Evolutionary conservation across 2,329 filamentous ascomycete species (phyloP).

Genomic region (Xylariaceae sp.): DNA sequence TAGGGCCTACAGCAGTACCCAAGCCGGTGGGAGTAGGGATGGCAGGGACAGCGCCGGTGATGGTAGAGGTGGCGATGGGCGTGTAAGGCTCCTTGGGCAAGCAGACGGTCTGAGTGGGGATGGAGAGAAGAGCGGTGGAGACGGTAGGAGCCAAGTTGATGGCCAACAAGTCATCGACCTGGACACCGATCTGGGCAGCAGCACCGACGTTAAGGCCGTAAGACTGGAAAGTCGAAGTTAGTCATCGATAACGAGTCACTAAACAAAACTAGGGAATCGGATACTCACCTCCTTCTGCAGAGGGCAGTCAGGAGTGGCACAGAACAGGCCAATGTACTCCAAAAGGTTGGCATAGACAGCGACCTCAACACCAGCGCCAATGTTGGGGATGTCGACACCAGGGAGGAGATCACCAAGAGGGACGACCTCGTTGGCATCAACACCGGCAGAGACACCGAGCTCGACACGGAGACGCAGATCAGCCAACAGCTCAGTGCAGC

Average conservation of each 20-base stretch:
- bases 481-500: constrained; percentile 44
- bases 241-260: not conserved
- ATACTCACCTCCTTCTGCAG: constrained; percentile 32
- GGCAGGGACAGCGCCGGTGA: constrained; percentile 6
- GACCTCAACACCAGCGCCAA: constrained; percentile 40
- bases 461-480: constrained; percentile 47
- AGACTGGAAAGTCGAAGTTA: constrained; percentile 7
- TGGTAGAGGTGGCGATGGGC: not conserved
- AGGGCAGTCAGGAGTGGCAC: constrained; percentile 34
- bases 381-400: constrained; percentile 25
- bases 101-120: constrained; percentile 37
- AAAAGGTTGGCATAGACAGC: constrained; percentile 48
- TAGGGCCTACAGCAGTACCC: not conserved
- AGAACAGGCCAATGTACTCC: constrained; percentile 45
- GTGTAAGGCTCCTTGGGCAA: constrained; percentile 16
- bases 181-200: constrained; percentile 32
- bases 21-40: constrained; percentile 1
- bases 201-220: constrained; percentile 39
- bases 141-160: constrained; percentile 38
- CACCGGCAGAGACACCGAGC: constrained; percentile 36
- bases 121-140: constrained; percentile 36
- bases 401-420: constrained; percentile 22
- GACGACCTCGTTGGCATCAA: constrained; percentile 29
- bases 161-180: constrained; percentile 34
- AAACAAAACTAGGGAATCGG: not conserved